Base-by-base conservation (phyloP, 257 asterid genomes). In the Solanum neorickii region DNA sequence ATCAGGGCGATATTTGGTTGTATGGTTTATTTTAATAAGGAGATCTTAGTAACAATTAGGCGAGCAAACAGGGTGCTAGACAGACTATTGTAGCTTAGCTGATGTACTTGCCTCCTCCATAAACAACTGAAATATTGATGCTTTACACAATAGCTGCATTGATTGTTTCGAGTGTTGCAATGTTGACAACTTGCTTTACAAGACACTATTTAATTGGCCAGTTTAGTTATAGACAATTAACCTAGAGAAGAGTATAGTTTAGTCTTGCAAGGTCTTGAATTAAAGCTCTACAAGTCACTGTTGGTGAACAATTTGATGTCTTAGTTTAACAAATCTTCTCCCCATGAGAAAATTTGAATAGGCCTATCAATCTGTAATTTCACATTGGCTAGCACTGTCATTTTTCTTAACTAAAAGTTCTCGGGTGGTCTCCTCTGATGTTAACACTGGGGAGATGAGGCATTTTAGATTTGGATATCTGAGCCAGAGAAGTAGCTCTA, bases 301-400 rank as follows among this genome's bases (percentile, higher is more conserved):
- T 35, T 35, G 7, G 39, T 37, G 39, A 37, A 37, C 39, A 5
- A 37, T 37, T 87, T 68, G 90, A 78, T n/a, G 14, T 56, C 78
- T 75, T 82, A 83, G 35, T 44, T 74, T 78, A 83, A 20, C 82
- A 66, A 35, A 16, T 86, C 72, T 73, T 60, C 87, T 68, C 89
- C 77, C 83, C 69, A 18, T 80, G 85, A 89, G 47, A 88, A 91
- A 6, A 88, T 42, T 31, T 85, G 66, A 41, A 87, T 62, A 16
- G 93, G 37, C 62, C 73, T 85, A 3, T 69, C 88, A 68, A 74
- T 87, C 85, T 59, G 88, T 46, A 78, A 78, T 59, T 90, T 86
- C 69, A 41, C 86, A n/a, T 35, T 88, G 14, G 86, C 86, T 14
- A 42, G 37, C 83, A 77, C 82, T 5, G 37, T 42, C 83, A 44